A percentile compares a stretch with the other conserved stretches of the same genome.
Conservation (phyloP, 441 rosid species). For the Gossypium schwendimanii region DNA sequence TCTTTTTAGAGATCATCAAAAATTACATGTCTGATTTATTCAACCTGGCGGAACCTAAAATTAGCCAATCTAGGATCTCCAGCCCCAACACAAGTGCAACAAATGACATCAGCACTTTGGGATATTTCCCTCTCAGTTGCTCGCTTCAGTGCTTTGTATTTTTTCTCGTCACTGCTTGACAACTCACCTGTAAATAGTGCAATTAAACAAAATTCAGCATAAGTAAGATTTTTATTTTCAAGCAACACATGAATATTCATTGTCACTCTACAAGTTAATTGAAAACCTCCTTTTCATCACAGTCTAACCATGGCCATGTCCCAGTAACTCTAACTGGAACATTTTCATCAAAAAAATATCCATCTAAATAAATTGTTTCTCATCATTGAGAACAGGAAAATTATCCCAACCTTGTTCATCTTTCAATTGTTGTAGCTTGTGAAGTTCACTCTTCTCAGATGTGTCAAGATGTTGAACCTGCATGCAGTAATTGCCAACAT, state of each 20-base stretch:
- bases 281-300: background rate
- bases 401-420: conserved; percentile 88
- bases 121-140: conserved; percentile 95
- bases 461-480: conserved; percentile 99
- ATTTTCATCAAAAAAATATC: background rate
- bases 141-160: conserved; percentile 88
- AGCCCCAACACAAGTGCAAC: conserved; percentile 99
- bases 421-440: conserved; percentile 92
- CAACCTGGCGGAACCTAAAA: conserved; percentile 98
- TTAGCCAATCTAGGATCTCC: conserved; percentile 96
- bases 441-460: conserved; percentile 96
- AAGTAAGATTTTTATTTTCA: background rate
- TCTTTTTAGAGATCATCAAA: background rate
- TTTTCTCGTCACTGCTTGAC: conserved; percentile 98
- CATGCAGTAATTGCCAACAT: conserved; percentile 19
- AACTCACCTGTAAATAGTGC: conserved; percentile 60
- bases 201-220: background rate
- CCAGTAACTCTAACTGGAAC: background rate
- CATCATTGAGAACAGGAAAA: background rate
- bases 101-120: conserved; percentile 99
- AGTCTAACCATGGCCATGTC: background rate
- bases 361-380: background rate
- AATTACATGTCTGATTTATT: background rate
- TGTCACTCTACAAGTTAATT: background rate
- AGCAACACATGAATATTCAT: background rate